These are phyloP conservation scores for Amauroascus niger DNA, from an alignment of 2,329 filamentous ascomycete species.

Conservation along the genomic window DNA sequence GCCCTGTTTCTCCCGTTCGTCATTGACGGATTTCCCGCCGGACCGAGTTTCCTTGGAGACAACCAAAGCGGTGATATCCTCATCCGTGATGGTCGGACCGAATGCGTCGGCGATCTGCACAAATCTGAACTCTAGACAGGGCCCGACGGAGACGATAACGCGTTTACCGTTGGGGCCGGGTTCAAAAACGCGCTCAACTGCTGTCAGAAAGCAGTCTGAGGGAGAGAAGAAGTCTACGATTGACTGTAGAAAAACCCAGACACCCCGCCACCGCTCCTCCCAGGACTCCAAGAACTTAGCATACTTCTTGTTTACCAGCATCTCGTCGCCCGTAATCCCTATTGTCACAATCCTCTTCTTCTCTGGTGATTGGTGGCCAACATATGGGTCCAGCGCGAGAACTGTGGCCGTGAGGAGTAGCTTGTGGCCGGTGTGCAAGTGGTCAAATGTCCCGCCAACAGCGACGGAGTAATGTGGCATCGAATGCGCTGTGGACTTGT, in stretches of 20 bases:
- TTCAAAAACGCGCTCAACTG: constrained; percentile 26
- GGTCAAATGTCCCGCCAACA: constrained; percentile 91
- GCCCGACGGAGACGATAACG: constrained; percentile 23
- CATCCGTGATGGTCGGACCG: constrained; percentile 79
- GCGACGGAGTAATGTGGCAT: constrained; percentile 53
- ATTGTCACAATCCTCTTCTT: constrained; percentile 53
- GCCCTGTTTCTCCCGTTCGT: constrained; percentile 63
- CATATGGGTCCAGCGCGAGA: constrained; percentile 52
- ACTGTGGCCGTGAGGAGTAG: constrained; percentile 83
- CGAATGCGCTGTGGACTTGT: constrained; percentile 6
- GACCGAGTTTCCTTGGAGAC: constrained; percentile 79
- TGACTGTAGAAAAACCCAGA: constrained; percentile 59
- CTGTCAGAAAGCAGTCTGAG: constrained; percentile 31
- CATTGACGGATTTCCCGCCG: constrained; percentile 77
- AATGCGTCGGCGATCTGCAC: constrained; percentile 80
- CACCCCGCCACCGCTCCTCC: constrained; percentile 59
- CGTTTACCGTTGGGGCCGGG: constrained; percentile 34
- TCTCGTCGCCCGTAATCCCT: constrained; percentile 78
- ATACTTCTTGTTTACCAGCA: constrained; percentile 83
- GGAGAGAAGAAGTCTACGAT: constrained; percentile 49
- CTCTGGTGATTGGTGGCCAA: constrained; percentile 20
- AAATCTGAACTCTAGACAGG: constrained; percentile 57
- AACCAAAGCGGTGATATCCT: constrained; percentile 67
- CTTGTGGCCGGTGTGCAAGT: constrained; percentile 91
- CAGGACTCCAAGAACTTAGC: constrained; percentile 72